These are phyloP conservation scores for Verticillium zaregamsianum DNA, from an alignment of 2,329 filamentous ascomycete species.

Conservation along the genomic window DNA sequence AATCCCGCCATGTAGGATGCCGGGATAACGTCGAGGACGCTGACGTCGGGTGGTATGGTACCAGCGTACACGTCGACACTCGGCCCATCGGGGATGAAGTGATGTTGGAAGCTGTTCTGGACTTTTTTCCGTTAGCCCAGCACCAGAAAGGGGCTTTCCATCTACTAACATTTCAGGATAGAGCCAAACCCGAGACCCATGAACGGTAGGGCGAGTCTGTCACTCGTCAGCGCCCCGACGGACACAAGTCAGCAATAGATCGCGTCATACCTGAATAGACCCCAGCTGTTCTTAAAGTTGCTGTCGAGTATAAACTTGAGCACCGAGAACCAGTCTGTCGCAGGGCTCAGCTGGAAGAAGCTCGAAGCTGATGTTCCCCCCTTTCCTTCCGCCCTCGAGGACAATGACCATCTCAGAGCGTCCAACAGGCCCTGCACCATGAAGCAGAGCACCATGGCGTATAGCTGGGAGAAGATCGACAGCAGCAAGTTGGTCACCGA, in stretches of 20 bases:
- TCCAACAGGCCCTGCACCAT: conserved; percentile 4
- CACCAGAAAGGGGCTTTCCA: too few relatives aligned
- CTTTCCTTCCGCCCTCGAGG: not conserved
- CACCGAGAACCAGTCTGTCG: conserved; percentile 10
- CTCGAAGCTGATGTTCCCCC: conserved; percentile 6
- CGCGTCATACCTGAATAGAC: not conserved
- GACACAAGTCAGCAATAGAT: not conserved
- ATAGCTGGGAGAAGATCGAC: conserved; percentile 6
- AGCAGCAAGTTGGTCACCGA: conserved; percentile 8
- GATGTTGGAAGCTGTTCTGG: conserved; percentile 11
- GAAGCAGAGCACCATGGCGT: conserved; percentile 6
- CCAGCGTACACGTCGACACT: conserved; percentile 14
- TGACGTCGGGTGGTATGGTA: conserved; percentile 9
- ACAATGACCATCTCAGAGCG: conserved; percentile 8
- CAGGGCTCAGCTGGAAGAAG: conserved; percentile 9
- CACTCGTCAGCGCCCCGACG: not conserved
- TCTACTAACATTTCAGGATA: conserved; percentile 4
- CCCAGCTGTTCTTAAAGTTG: conserved; percentile 4
- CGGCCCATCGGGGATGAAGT: conserved; percentile 9
- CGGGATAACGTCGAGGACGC: conserved; percentile 7
- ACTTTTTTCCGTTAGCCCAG: not conserved
- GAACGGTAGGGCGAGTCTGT: conserved; percentile 6
- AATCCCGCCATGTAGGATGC: conserved; percentile 13
- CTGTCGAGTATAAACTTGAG: conserved; percentile 7
- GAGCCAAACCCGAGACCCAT: conserved; percentile 9